Percentiles rank a stretch among this genome's conserved stretches.
Evolutionary conservation across 768 basidiomycete genomes (phyloP).

Genomic region (Amanita inopinata): DNA sequence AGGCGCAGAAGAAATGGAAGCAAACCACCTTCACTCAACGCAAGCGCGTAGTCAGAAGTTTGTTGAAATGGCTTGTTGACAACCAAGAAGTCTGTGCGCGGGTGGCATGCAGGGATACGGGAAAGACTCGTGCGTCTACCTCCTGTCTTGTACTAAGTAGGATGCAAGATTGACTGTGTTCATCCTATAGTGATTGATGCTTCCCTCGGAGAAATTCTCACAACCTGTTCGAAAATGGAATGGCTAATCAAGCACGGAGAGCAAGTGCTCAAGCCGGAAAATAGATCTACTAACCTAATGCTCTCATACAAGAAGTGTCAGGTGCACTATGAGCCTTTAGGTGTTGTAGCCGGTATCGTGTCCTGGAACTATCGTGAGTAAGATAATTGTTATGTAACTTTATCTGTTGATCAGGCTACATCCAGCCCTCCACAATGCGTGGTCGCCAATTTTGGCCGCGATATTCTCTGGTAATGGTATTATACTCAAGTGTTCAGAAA

Average conservation of each 20-base stretch:
- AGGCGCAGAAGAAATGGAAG: constrained; percentile 68
- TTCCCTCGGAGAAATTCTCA: constrained; percentile 87
- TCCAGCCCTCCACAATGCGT: constrained; percentile 86
- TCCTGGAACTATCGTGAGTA: constrained; percentile 88
- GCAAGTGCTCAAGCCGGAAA: constrained; percentile 60
- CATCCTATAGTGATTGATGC: constrained; percentile 73
- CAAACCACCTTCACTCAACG: constrained; percentile 70
- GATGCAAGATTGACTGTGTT: constrained; percentile 3
- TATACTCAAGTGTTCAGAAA: constrained; percentile 86
- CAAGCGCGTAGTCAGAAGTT: constrained; percentile 72
- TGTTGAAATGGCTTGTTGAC: constrained; percentile 88
- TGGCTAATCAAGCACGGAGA: constrained; percentile 88
- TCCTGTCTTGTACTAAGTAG: background rate
- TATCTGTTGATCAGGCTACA: constrained; percentile 2
- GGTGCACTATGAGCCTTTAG: constrained; percentile 84
- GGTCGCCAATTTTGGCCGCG: constrained; percentile 87
- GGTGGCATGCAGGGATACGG: constrained; percentile 88
- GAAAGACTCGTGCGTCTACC: constrained; percentile 73
- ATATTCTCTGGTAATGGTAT: constrained; percentile 87
- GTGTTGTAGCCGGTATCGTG: constrained; percentile 86
- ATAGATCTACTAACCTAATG: constrained; percentile 55
- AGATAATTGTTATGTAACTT: background rate
- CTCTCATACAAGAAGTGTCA: constrained; percentile 69
- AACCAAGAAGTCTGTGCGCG: constrained; percentile 82
- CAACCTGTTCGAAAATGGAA: constrained; percentile 91